Conservation (phyloP, 2,329 filamentous ascomycete species). For the Calcarisporium arbuscula region DNA sequence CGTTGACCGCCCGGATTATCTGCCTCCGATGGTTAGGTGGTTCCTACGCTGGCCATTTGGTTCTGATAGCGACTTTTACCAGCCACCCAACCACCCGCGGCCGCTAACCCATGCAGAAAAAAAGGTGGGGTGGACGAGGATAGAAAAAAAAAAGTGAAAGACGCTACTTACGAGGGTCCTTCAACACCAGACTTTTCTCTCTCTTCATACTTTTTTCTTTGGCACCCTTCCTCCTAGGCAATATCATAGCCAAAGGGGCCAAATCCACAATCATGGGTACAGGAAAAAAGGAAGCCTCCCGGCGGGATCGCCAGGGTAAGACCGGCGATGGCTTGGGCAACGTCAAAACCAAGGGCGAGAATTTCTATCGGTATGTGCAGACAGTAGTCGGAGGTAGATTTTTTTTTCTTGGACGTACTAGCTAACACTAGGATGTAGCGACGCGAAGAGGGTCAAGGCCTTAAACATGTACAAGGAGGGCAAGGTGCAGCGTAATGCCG, state of each 20-base stretch:
- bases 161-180: too few relatives aligned
- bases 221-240: background rate
- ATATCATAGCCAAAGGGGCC: conserved; percentile 10
- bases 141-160: conserved; percentile 12
- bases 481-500: conserved; percentile 72
- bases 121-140: conserved; percentile 6
- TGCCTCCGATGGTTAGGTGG: background rate
- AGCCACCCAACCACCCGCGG: conserved; percentile 5
- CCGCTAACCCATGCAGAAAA: too few relatives aligned
- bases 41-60: conserved; percentile 7
- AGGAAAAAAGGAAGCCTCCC: conserved; percentile 82
- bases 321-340: conserved; percentile 82
- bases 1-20: conserved; percentile 10
- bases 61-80: conserved; percentile 1
- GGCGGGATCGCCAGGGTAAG: conserved; percentile 81
- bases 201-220: too few relatives aligned
- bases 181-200: too few relatives aligned
- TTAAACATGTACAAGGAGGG: conserved; percentile 90
- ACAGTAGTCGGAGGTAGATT: too few relatives aligned
- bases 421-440: conserved; percentile 22
- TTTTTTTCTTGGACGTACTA: too few relatives aligned
- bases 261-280: conserved; percentile 62
- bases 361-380: conserved; percentile 77
- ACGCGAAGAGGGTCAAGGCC: conserved; percentile 81
- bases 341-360: conserved; percentile 91